Evolutionary conservation across 352 stramenopile species (phyloP).

Genomic region (Phytophthora nicotianae): DNA sequence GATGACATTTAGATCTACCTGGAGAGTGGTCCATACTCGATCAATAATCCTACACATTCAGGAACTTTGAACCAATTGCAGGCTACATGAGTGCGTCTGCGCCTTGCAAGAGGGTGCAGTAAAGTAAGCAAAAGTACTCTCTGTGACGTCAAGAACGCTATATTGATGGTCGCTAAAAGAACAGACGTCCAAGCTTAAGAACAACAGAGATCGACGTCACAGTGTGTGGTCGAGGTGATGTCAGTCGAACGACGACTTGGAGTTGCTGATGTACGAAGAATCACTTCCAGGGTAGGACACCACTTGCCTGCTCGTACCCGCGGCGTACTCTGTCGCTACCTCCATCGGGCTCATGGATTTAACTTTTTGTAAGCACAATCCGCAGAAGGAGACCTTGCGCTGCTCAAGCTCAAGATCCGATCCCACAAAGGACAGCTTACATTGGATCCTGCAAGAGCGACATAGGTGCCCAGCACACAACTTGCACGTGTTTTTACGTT

Average conservation of each 20-base stretch:
- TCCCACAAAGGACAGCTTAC: slow-evolving; percentile 35
- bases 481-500: slow-evolving; percentile 35
- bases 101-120: too few relatives aligned
- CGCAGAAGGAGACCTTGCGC: slow-evolving; percentile 39
- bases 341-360: slow-evolving; percentile 33
- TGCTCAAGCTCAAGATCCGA: slow-evolving; percentile 35
- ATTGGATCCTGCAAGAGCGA: slow-evolving; percentile 41
- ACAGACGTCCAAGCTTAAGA: too few relatives aligned
- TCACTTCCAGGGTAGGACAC: slow-evolving; percentile 7
- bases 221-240: too few relatives aligned
- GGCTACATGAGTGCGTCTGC: too few relatives aligned
- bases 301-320: not conserved
- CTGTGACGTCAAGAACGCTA: too few relatives aligned
- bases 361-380: slow-evolving; percentile 32
- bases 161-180: too few relatives aligned
- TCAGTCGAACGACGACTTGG: not conserved
- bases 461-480: slow-evolving; percentile 47
- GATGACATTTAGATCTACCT: too few relatives aligned
- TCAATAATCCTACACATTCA: too few relatives aligned
- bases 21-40: too few relatives aligned
- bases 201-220: too few relatives aligned
- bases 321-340: slow-evolving; percentile 24
- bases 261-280: slow-evolving; percentile 9
- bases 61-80: too few relatives aligned
- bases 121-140: too few relatives aligned